Evolutionary conservation across 768 basidiomycete genomes (phyloP), one percentile per base, ranked within the genome.

Genomic region (Lenzites betulinus): DNA sequence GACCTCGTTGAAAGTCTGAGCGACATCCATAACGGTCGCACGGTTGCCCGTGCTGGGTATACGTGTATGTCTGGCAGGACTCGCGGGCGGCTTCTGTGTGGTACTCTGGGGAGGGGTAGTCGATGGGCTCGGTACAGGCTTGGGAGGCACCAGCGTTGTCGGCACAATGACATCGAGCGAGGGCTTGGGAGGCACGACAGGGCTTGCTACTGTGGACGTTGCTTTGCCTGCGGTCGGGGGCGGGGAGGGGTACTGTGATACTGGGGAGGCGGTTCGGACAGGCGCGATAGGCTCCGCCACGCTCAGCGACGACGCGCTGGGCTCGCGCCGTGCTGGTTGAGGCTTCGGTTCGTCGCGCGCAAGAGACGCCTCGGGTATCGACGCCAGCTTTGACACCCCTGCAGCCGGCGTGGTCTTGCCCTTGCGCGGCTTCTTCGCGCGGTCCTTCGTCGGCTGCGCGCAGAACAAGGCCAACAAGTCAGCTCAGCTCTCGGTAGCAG

Each of bases 1-100:
- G 5, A 51, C 59, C 56, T 65, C 61, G 23, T 41, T 57, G 44
- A 90, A 69, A 9, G 82, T 81, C 69, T 86, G 87, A 2, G 88
- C 89, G 12, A 92, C 83, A 42, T 92, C 89, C 90, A 92, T 92
- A 23, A 85, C 89, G 15, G 85, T 83, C 20, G 87, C 83, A 60
- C 91, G 77, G 53, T 82, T 84, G 16, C 88, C 88, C 6, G 88
- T 82, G 66, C 83, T 89, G 5, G 88, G 83, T 52, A 87, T 86
- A 22, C 88, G 84, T 46, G 74, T 59, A 66, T 81, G 82, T 52
- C 78, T 79, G 3, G 73, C 67, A 6, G 81, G 77, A 1, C 79
- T 73, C 3, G 64, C 33, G 25, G 68, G 69, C 9, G 55, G 23
- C 50, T 52, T 60, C 47, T 58, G 55, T 3, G 28, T 35, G 12